Evolutionary conservation across 2,329 filamentous ascomycete species (phyloP).

Genomic region (Ramularia collo-cygni): DNA sequence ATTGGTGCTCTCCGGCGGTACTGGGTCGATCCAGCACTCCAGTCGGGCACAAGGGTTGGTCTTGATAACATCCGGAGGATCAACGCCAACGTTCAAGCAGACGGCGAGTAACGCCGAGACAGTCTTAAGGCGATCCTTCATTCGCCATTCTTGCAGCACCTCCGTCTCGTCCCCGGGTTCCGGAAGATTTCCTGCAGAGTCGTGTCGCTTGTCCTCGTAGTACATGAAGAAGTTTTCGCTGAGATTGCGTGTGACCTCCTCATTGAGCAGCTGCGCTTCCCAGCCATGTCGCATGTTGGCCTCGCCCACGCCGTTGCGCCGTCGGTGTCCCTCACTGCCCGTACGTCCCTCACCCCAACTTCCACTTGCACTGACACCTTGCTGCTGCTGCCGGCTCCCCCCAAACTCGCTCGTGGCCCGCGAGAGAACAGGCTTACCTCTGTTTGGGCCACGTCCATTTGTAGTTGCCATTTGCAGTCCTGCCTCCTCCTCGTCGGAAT

Average conservation of each 20-base stretch:
- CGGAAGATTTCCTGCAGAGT: conserved; percentile 84
- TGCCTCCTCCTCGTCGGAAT: conserved; percentile 23
- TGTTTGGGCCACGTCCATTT: conserved; percentile 8
- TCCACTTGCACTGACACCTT: conserved; percentile 2
- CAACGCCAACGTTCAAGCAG: conserved; percentile 94
- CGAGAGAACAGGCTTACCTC: conserved; percentile 9
- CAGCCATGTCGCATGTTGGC: conserved; percentile 69
- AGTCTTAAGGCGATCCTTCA: conserved; percentile 93
- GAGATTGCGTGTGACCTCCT: conserved; percentile 70
- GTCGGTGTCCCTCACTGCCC: conserved; percentile 7
- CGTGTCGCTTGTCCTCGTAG: conserved; percentile 95
- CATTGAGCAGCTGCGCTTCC: conserved; percentile 86
- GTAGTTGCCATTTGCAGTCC: conserved; percentile 48
- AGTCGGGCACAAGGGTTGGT: conserved; percentile 88
- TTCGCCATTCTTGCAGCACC: conserved; percentile 83
- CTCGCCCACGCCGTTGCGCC: conserved; percentile 10
- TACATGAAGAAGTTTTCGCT: conserved; percentile 97
- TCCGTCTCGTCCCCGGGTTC: conserved; percentile 34
- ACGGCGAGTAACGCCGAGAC: conserved; percentile 91
- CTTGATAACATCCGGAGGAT: conserved; percentile 94
- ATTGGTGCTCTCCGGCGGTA: conserved; percentile 47
- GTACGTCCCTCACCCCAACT: conserved; percentile 2
- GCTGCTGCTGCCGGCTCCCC: conserved; percentile 5
- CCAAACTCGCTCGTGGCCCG: conserved; percentile 18
- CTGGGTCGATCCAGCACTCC: conserved; percentile 95